Percentiles rank a stretch among this genome's conserved stretches.
Conservation (phyloP, 2,329 filamentous ascomycete genomes). For the Camillea tinctor region DNA sequence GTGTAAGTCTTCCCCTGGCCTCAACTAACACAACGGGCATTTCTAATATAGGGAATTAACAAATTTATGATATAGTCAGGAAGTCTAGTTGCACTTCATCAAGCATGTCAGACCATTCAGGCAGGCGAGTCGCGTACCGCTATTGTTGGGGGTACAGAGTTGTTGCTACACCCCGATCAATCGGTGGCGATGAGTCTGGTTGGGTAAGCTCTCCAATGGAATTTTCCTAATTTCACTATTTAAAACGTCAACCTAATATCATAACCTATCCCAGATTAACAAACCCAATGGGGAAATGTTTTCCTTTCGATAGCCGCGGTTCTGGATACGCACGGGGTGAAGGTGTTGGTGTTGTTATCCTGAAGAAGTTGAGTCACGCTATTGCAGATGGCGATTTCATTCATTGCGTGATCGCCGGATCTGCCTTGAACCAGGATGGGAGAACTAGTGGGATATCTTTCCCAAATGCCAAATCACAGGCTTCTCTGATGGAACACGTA, state of each 20-base stretch:
- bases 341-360: constrained; percentile 33
- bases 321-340: constrained; percentile 56
- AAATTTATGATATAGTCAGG: not conserved
- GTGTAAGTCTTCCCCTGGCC: not conserved
- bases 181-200: constrained; percentile 3
- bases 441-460: not conserved
- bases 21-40: not conserved
- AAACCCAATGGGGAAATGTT: constrained; percentile 21
- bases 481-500: not conserved
- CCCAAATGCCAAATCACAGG: not conserved
- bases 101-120: constrained; percentile 7
- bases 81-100: constrained; percentile 8
- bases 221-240: too few species aligned
- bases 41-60: not conserved
- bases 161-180: constrained; percentile 16
- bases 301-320: constrained; percentile 40
- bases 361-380: not conserved
- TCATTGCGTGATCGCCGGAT: not conserved
- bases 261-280: constrained; percentile 7
- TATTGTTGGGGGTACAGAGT: constrained; percentile 9
- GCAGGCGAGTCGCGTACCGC: constrained; percentile 10
- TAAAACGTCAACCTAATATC: constrained; percentile 1
- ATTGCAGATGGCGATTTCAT: not conserved
- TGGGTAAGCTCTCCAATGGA: constrained; percentile 23
- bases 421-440: not conserved